These are phyloP conservation scores for Penicillium crustosum DNA, from an alignment of 2,329 filamentous ascomycete genomes.

Conservation along the genomic window DNA sequence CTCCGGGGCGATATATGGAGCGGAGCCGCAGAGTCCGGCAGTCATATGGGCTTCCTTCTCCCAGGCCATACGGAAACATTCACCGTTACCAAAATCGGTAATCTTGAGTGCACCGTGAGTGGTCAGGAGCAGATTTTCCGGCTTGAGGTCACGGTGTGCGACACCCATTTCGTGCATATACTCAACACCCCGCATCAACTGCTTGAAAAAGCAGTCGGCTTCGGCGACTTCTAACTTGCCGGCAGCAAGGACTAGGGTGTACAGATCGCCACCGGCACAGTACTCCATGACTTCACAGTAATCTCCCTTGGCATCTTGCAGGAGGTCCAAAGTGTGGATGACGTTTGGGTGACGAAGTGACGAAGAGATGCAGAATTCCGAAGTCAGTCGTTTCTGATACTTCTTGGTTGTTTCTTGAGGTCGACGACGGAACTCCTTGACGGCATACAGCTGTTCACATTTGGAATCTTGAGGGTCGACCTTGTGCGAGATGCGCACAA, in stretches of 20 bases:
- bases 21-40: slow-evolving; percentile 90
- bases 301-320: slow-evolving; percentile 94
- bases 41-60: slow-evolving; percentile 99
- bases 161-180: slow-evolving; percentile 99
- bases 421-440: slow-evolving; percentile 94
- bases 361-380: slow-evolving; percentile 97
- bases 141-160: slow-evolving; percentile 93
- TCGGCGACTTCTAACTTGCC: slow-evolving; percentile 86
- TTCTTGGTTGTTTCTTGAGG: slow-evolving; percentile 95
- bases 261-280: slow-evolving; percentile 92
- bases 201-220: slow-evolving; percentile 98
- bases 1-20: slow-evolving; percentile 95
- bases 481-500: slow-evolving; percentile 97
- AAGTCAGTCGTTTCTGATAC: slow-evolving; percentile 94
- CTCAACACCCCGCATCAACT: slow-evolving; percentile 97
- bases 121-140: slow-evolving; percentile 91
- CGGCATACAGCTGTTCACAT: slow-evolving; percentile 87
- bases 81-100: slow-evolving; percentile 97
- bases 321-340: slow-evolving; percentile 92
- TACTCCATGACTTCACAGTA: slow-evolving; percentile 99
- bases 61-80: slow-evolving; percentile 99
- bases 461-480: slow-evolving; percentile 74
- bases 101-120: slow-evolving; percentile 93
- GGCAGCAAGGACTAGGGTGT: slow-evolving; percentile 86
- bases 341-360: slow-evolving; percentile 96